Evolutionary conservation across 768 basidiomycete species (phyloP), one percentile per base, ranked within the genome.

Genomic region (Chiua virens): DNA sequence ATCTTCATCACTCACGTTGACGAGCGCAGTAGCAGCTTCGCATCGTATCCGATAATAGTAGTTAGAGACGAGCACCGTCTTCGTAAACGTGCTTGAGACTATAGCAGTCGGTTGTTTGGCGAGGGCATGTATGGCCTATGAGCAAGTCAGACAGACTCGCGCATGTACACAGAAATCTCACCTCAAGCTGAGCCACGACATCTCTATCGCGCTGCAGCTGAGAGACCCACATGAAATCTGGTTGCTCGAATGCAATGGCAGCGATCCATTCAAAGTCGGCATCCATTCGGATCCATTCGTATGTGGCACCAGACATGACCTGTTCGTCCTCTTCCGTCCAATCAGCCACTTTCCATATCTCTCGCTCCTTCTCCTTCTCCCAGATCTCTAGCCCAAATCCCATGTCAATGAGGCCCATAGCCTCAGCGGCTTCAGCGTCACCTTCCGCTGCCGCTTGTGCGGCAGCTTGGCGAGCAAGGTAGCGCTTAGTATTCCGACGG

Each of bases 191-290:
- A 2, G 96, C 97, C 20, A 98, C 87, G 34, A 99, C 95, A 71
- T 99, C 97, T 54, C 93, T 77, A 70, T 99, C 97, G 49, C 94
- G 78, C 70, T 96, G 92, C 45, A 99, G 74, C 66, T 98, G 97
- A 36, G 87, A 92, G 20, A 96, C 89, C 94, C 95, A 99, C 92
- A 96, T 96, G 63, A 94, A 98, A 73, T 95, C 94, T 38, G 92
- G 92, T 72, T 98, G 93, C 45, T 95, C 89, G 56, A 96, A 98
- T 55, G 84, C 85, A 54, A 98, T 81, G 35, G 79, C 80, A n/a
- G 92, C 89, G 48, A 98, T 89, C 97, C 97, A 99, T 72, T 99
- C 97, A 68, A 97, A 95, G 66, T 99, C 97, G 15, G 97, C 94
- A 64, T 99, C 97, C 79, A 98, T 91, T 55, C 97, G 78, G 52